These are phyloP conservation scores for Elaphomyces granulatus DNA, from an alignment of 495 filamentous ascomycete genomes.

Conservation along the genomic window DNA sequence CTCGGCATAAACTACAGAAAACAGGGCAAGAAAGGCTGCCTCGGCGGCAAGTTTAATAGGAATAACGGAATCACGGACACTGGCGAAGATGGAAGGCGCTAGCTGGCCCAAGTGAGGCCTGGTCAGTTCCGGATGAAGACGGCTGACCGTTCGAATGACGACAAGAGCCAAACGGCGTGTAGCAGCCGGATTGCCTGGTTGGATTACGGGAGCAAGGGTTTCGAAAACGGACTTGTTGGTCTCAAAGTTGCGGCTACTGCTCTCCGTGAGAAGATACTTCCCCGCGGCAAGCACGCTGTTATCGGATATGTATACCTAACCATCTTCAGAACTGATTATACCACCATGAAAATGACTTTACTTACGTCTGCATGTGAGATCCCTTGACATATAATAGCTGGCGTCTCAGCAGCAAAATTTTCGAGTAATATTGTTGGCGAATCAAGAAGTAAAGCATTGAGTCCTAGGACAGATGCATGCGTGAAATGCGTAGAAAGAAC, in stretches of 20 bases:
- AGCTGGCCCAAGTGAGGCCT: conserved; percentile 66
- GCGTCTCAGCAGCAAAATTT: conserved; percentile 53
- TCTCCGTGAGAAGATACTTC: conserved; percentile 68
- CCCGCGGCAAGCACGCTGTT: conserved; percentile 90
- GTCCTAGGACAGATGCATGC: conserved; percentile 55
- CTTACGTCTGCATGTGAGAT: conserved; percentile 60
- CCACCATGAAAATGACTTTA: conserved; percentile 1
- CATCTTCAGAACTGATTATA: conserved; percentile 10
- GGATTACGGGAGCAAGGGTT: conserved; percentile 54
- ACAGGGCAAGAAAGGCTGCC: conserved; percentile 88
- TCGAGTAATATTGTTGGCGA: conserved; percentile 52
- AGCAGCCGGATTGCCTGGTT: conserved; percentile 61
- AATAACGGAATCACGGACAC: conserved; percentile 85
- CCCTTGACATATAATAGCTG: conserved; percentile 63
- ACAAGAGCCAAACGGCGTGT: conserved; percentile 82
- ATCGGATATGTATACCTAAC: conserved; percentile 65
- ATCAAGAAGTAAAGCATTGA: conserved; percentile 80
- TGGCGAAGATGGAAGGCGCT: conserved; percentile 72
- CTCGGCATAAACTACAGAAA: conserved; percentile 78
- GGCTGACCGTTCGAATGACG: conserved; percentile 69
- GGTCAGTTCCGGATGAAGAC: conserved; percentile 58
- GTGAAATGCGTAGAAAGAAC: conserved; percentile 59
- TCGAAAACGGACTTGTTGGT: conserved; percentile 65
- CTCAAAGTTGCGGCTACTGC: conserved; percentile 37
- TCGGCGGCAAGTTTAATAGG: conserved; percentile 93